Percentiles rank a stretch among this genome's conserved stretches.
These are phyloP conservation scores for Rhizophagus prolifer DNA, from an alignment of 192 early-diverging fungal genomes.

Conservation along the genomic window DNA sequence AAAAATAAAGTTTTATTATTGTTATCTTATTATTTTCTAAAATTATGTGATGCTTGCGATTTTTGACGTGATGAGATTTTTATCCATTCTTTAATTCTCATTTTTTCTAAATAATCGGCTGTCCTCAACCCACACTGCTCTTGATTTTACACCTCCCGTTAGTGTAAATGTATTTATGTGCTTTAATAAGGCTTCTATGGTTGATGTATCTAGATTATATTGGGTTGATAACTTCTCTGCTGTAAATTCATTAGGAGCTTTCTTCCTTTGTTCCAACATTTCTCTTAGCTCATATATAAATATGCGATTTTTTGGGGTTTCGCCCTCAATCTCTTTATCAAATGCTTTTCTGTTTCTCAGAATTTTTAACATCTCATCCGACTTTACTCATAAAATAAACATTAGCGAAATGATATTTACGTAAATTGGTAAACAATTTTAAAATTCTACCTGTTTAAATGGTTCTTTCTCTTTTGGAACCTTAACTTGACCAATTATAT, in stretches of 20 bases:
- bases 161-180: slow-evolving; percentile 11
- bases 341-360: not conserved
- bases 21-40: no score
- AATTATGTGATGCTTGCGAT: no score
- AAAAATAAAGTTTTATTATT: no score
- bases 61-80: no score
- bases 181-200: not conserved
- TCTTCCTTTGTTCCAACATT: slow-evolving; percentile 11
- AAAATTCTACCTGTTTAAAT: slow-evolving; percentile 3
- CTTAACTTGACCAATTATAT: not conserved
- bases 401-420: not conserved
- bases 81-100: not conserved
- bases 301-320: not conserved
- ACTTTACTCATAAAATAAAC: not conserved
- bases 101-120: not conserved
- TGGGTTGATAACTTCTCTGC: not conserved
- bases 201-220: slow-evolving; percentile 4
- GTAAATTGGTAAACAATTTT: not conserved
- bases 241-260: not conserved
- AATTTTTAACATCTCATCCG: slow-evolving; percentile 10
- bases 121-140: not conserved
- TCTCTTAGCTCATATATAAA: not conserved
- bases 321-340: not conserved
- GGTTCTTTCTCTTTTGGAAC: not conserved
- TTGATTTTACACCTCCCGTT: not conserved